These are phyloP conservation scores for Colletotrichum tropicicola DNA, from an alignment of 2,329 filamentous ascomycete species.

Conservation along the genomic window DNA sequence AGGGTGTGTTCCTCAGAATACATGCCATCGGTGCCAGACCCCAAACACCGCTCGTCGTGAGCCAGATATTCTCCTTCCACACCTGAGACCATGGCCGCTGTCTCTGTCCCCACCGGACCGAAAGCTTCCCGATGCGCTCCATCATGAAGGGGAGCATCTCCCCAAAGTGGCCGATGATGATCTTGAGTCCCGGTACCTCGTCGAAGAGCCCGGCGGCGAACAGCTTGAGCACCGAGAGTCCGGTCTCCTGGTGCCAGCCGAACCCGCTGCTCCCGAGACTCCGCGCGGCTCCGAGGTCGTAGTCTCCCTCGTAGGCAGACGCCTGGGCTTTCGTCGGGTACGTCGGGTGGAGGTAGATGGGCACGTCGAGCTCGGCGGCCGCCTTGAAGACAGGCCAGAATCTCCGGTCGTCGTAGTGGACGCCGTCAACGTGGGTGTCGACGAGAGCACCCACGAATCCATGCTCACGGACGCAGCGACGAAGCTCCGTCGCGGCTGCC, in stretches of 20 bases:
- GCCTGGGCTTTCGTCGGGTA: constrained; percentile 41
- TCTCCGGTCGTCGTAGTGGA: constrained; percentile 67
- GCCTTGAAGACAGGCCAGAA: constrained; percentile 70
- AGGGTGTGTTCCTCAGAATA: constrained; percentile 51
- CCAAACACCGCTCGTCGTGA: constrained; percentile 65
- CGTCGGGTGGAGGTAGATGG: constrained; percentile 69
- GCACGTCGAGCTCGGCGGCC: constrained; percentile 66
- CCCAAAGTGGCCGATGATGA: constrained; percentile 19
- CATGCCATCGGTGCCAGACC: constrained; percentile 56
- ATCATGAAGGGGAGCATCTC: constrained; percentile 62
- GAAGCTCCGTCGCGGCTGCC: constrained; percentile 58
- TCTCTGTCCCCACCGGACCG: constrained; percentile 40
- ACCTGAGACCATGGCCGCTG: constrained; percentile 53
- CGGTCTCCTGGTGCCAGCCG: constrained; percentile 62
- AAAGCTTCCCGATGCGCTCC: constrained; percentile 49
- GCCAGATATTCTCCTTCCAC: constrained; percentile 64
- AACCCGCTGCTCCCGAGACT: constrained; percentile 51
- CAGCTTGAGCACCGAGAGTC: constrained; percentile 37
- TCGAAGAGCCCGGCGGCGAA: constrained; percentile 17
- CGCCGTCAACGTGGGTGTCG: constrained; percentile 66
- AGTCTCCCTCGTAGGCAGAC: constrained; percentile 38
- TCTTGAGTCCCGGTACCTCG: constrained; percentile 3
- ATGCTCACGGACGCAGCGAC: constrained; percentile 61
- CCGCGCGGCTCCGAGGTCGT: constrained; percentile 36
- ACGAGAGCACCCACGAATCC: constrained; percentile 71